Evolutionary conservation across 495 filamentous ascomycete species (phyloP).

Genomic region (Penicillium steckii): DNA sequence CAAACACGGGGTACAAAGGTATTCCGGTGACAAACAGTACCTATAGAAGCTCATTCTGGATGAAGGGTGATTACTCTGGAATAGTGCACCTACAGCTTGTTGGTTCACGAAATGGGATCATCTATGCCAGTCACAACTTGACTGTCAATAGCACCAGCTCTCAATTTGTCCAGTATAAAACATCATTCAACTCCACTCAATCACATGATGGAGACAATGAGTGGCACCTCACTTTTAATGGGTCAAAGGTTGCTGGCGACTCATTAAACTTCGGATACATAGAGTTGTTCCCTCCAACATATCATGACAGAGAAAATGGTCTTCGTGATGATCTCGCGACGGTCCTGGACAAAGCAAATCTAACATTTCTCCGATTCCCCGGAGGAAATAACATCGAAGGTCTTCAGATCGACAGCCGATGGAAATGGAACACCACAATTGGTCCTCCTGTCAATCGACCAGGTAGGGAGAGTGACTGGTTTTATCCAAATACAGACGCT

Average conservation of each 20-base stretch:
- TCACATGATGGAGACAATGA: constrained; percentile 65
- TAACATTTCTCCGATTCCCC: constrained; percentile 60
- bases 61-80: constrained; percentile 42
- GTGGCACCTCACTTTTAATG: constrained; percentile 60
- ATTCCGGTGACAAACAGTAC: constrained; percentile 49
- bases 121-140: constrained; percentile 39
- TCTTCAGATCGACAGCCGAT: constrained; percentile 40
- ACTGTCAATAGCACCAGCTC: constrained; percentile 23
- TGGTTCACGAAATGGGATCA: constrained; percentile 26
- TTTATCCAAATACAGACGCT: constrained; percentile 60
- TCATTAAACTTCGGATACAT: constrained; percentile 64
- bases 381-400: constrained; percentile 64
- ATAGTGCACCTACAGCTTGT: constrained; percentile 31
- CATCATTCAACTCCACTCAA: constrained; percentile 37
- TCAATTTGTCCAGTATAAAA: constrained; percentile 33
- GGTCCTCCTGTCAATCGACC: constrained; percentile 62
- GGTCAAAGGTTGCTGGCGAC: constrained; percentile 36
- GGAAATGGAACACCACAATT: constrained; percentile 70
- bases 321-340: constrained; percentile 59
- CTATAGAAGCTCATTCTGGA: constrained; percentile 58
- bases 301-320: constrained; percentile 52
- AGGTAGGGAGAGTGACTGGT: constrained; percentile 60
- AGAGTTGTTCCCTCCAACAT: constrained; percentile 67
- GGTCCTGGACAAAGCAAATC: constrained; percentile 51
- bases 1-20: constrained; percentile 61